Conservation (phyloP, 805 yeast species). For the Allodekkera sacchari region DNA sequence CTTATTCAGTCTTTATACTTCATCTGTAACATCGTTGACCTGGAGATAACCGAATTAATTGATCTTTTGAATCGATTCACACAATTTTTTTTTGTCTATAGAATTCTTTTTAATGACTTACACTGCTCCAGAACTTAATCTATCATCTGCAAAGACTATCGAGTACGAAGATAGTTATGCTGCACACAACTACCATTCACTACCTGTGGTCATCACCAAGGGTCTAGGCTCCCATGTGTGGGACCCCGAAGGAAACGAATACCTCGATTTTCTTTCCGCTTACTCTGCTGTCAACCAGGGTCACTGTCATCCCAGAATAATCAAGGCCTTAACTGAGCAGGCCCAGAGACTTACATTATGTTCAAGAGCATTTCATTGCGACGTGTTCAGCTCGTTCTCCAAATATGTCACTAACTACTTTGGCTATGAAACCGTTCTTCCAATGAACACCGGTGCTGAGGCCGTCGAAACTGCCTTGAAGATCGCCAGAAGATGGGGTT, state of each 20-base stretch:
- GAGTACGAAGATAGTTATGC: conserved; percentile 72
- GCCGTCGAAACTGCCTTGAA: conserved; percentile 95
- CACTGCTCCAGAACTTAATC: conserved; percentile 30
- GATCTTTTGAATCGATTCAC: too few relatives aligned
- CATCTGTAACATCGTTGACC: too few relatives aligned
- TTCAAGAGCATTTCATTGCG: conserved; percentile 88
- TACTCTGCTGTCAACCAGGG: conserved; percentile 98
- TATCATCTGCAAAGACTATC: conserved; percentile 58
- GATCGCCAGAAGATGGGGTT: conserved; percentile 97
- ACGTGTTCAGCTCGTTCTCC: conserved; percentile 79
- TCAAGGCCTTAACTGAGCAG: conserved; percentile 78
- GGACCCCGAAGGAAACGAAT: conserved; percentile 97
- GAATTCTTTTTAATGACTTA: too few relatives aligned
- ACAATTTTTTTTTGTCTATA: too few relatives aligned
- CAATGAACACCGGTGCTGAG: conserved; percentile 99
- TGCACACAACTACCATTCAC: conserved; percentile 95
- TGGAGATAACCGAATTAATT: too few relatives aligned
- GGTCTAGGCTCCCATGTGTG: conserved; percentile 91
- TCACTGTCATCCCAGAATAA: conserved; percentile 92
- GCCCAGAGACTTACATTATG: conserved; percentile 77
- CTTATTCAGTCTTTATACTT: too few relatives aligned
- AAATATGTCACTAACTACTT: conserved; percentile 84
- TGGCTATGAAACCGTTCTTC: conserved; percentile 85
- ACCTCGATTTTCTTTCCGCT: conserved; percentile 86
- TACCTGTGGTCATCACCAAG: conserved; percentile 85